phyloP scores from a whole-genome alignment of 129 eudicot species.

The Lactuca saligna region DNA sequence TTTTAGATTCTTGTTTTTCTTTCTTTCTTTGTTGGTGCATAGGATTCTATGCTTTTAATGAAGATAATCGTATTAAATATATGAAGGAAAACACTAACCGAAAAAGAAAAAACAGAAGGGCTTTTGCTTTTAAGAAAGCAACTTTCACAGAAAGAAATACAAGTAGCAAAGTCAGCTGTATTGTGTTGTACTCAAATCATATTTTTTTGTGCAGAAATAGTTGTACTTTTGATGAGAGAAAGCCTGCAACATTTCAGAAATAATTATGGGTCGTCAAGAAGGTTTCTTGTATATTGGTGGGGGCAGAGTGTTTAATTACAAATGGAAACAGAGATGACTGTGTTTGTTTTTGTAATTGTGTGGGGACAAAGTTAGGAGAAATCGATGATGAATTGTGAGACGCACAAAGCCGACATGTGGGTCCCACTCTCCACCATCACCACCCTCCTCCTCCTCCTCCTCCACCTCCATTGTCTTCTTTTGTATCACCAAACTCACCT shows the following conservation, averaged over 20 bases:
- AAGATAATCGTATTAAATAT: conserved; percentile 8
- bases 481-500: conserved; percentile 20
- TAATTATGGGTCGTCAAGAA: conserved; percentile 6
- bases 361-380: conserved; percentile 63
- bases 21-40: conserved; percentile 33
- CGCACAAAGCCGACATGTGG: conserved; percentile 76
- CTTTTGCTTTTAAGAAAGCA: conserved; percentile 34
- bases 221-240: conserved; percentile 23
- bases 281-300: conserved; percentile 8
- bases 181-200: conserved; percentile 37
- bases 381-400: conserved; percentile 56
- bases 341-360: conserved; percentile 27
- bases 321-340: conserved; percentile 19
- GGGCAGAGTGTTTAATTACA: conserved; percentile 35
- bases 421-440: conserved; percentile 44
- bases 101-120: conserved; percentile 15
- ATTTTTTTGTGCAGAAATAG: conserved; percentile 14
- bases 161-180: conserved; percentile 30
- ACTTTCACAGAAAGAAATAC: conserved; percentile 42
- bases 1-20: conserved; percentile 27
- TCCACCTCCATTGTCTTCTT: conserved; percentile 22
- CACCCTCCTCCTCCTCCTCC: conserved; percentile 2
- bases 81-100: conserved; percentile 18
- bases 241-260: conserved; percentile 15
- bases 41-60: conserved; percentile 31